Conservation (phyloP, 371 early-diverging fungal species). For the Mucor lusitanicus region DNA sequence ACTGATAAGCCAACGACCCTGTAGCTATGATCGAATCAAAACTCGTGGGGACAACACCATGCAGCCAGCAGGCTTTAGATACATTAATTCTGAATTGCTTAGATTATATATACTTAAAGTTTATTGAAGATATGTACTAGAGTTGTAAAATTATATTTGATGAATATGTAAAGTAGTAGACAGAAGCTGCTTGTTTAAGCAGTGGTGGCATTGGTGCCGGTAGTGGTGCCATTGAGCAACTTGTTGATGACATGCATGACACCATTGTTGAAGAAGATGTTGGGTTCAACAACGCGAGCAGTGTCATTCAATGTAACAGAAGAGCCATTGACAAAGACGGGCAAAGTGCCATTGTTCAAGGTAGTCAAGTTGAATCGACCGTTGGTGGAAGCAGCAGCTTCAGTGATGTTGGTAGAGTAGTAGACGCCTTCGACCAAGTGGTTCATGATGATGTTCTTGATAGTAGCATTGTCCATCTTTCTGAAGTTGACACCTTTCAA, state of each 20-base stretch:
- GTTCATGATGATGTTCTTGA: conserved; percentile 22
- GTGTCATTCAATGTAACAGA: conserved; percentile 33
- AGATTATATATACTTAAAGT: not conserved
- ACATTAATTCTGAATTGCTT: no score
- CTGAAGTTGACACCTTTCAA: conserved; percentile 8
- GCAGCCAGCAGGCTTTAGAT: no score
- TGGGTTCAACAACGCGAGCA: conserved; percentile 31
- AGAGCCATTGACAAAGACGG: conserved; percentile 16
- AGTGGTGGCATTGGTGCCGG: not conserved
- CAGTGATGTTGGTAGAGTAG: conserved; percentile 38
- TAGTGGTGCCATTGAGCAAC: conserved; percentile 7
- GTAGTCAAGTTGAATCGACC: conserved; percentile 12
- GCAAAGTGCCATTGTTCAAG: conserved; percentile 9
- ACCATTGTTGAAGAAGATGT: conserved; percentile 48
- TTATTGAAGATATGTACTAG: not conserved
- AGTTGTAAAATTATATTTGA: not conserved
- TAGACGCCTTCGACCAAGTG: conserved; percentile 46
- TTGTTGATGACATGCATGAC: conserved; percentile 51
- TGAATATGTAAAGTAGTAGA: not conserved
- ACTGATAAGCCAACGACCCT: not conserved
- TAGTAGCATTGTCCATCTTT: conserved; percentile 2
- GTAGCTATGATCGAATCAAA: not conserved
- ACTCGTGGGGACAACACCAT: no score
- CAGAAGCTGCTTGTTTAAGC: not conserved
- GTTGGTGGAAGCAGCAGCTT: conserved; percentile 10